A percentile compares a stretch with the other conserved stretches of the same genome.
Evolutionary conservation across 495 filamentous ascomycete genomes (phyloP).

Genomic region (Clavariopsis aquatica): DNA sequence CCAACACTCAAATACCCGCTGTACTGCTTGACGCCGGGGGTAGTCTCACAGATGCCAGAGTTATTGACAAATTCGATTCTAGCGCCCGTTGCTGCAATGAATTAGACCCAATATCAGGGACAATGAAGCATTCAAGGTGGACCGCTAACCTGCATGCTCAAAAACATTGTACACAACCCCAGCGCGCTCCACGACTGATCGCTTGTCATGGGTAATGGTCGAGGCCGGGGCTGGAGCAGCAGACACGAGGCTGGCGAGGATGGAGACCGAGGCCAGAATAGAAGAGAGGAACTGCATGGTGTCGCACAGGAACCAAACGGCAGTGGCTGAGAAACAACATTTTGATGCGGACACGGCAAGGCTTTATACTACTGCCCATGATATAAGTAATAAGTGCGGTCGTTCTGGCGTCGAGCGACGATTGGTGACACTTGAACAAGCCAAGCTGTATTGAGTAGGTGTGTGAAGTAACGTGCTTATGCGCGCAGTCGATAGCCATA

Average conservation of each 20-base stretch:
- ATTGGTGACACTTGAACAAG: neutral
- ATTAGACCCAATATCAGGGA: neutral
- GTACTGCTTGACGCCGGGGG: slow-evolving; percentile 52
- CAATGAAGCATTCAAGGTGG: neutral
- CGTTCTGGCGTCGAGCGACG: neutral
- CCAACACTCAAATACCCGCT: slow-evolving; percentile 58
- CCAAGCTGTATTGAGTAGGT: slow-evolving; percentile 29
- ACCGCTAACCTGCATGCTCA: slow-evolving; percentile 47
- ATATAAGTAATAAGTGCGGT: neutral
- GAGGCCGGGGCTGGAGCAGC: slow-evolving; percentile 44
- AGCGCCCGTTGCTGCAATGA: slow-evolving; percentile 48
- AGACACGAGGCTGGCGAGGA: slow-evolving; percentile 30
- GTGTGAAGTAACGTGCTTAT: neutral
- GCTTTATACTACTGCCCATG: slow-evolving; percentile 2
- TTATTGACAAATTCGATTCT: slow-evolving; percentile 56
- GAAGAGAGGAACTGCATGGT: slow-evolving; percentile 25
- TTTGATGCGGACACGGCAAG: neutral
- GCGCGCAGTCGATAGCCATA: slow-evolving; percentile 4
- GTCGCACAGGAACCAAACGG: neutral
- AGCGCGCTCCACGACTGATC: slow-evolving; percentile 46
- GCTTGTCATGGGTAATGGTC: slow-evolving; percentile 43
- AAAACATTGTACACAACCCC: slow-evolving; percentile 51
- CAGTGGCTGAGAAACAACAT: neutral
- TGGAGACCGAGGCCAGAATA: slow-evolving; percentile 17
- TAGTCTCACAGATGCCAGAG: slow-evolving; percentile 51